A percentile compares a stretch with the other conserved stretches of the same genome.
Evolutionary conservation across 2,329 filamentous ascomycete genomes (phyloP).

Genomic region (Alternaria novae-zelandiae): DNA sequence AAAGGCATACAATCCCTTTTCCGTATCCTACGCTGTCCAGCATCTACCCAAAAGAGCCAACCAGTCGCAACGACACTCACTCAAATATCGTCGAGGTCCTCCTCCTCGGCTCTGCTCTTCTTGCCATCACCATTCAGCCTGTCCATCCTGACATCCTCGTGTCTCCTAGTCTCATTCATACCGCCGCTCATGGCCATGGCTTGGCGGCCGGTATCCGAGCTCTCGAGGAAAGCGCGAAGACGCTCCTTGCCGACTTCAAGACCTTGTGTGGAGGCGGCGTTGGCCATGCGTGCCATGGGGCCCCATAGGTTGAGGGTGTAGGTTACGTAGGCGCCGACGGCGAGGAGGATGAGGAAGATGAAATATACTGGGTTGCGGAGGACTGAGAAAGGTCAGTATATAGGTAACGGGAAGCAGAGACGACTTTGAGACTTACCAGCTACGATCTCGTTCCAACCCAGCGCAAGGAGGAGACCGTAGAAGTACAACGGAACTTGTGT

Average conservation of each 20-base stretch:
- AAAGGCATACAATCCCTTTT: background rate
- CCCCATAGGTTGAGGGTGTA: constrained; percentile 95
- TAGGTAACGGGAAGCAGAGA: background rate
- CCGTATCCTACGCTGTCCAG: background rate
- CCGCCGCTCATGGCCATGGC: constrained; percentile 72
- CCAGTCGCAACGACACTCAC: background rate
- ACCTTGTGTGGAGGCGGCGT: constrained; percentile 85
- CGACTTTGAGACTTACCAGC: constrained; percentile 70
- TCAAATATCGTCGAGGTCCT: constrained; percentile 48
- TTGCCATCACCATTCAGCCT: constrained; percentile 52
- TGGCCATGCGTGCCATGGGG: constrained; percentile 93
- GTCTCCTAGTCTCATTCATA: constrained; percentile 19
- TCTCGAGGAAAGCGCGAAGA: constrained; percentile 87
- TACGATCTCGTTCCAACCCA: constrained; percentile 99
- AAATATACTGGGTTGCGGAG: constrained; percentile 94
- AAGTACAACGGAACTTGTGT: constrained; percentile 95
- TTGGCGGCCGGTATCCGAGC: constrained; percentile 81
- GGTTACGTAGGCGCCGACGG: constrained; percentile 81
- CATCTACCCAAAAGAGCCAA: background rate
- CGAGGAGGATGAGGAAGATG: constrained; percentile 80
- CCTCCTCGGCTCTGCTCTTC: constrained; percentile 43
- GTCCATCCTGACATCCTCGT: constrained; percentile 45
- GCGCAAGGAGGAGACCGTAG: constrained; percentile 82
- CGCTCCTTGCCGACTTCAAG: constrained; percentile 91
- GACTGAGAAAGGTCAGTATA: constrained; percentile 61